Base-by-base conservation (phyloP, 2,329 filamentous ascomycete genomes). In the Epicoccum nigrum region DNA sequence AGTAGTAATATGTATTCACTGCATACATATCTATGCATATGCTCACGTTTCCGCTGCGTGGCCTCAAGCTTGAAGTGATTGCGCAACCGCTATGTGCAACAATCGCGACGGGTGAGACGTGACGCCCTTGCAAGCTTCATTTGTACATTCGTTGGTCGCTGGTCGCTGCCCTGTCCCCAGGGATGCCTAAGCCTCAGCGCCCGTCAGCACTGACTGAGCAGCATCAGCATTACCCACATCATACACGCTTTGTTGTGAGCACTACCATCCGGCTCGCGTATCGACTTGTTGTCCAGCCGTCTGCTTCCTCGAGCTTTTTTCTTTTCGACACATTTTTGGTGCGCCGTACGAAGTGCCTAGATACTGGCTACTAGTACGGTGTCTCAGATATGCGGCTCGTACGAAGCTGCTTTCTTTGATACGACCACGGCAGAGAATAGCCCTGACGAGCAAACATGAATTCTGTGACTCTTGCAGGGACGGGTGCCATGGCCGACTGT, bases 41-140 rank as follows among this genome's bases (percentile, higher is more conserved):
- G 30, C 39, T 28, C 35, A 40, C 51, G 32, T 32, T 38, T 38
- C 30, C 41, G 46, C 49, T 51, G 48, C 48, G 53, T 55, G 53
- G 53, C 48, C 45, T 49, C 38, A 38, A 35, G 30, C 45, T 49
- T 33, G 34, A 35, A 23, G 25, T 11, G 19, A 31, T 47, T 38
- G 37, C 19, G 35, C 46, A 33, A 23, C 43, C 38, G 43, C 43
- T 17, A n/a, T n/a, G 43, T 52, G 43, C 49, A 32, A 43, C 43
- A 25, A 42, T 32, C 20, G 42, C 42, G 42, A 46, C 48, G 35
- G 41, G 15, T 37, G 45, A 35, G 47, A 51, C 47, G 41, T 34
- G 28, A 51, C 23, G 41, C 34, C 11, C n/a, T 16, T 41, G 38
- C 25, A 25, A 31, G n/a, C n/a, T n/a, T n/a, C n/a, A n/a, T 13